phyloP scores from a whole-genome alignment of 2,329 filamentous ascomycete genomes.

The Fusarium algeriense region DNA sequence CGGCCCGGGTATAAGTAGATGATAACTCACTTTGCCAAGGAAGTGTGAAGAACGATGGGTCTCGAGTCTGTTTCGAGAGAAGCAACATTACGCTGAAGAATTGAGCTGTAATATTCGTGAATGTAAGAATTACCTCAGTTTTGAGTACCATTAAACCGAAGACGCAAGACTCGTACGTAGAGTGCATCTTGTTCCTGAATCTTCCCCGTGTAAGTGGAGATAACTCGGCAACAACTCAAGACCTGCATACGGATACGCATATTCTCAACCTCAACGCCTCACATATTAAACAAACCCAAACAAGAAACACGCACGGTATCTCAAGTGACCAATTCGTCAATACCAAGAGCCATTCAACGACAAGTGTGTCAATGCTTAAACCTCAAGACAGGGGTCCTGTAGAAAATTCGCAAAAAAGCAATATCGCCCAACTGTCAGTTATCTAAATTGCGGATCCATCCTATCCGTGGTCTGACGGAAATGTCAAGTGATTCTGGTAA shows the following conservation, averaged over 20 bases:
- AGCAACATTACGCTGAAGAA: not conserved
- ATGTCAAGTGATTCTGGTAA: not conserved
- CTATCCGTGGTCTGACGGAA: not conserved
- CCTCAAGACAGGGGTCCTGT: slow-evolving; percentile 21
- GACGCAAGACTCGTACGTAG: not conserved
- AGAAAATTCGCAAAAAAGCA: not conserved
- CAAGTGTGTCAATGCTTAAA: slow-evolving; percentile 31
- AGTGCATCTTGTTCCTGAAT: slow-evolving; percentile 9
- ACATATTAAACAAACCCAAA: not conserved
- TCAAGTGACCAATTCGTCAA: not conserved
- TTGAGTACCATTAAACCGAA: not conserved
- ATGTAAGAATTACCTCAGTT: not conserved
- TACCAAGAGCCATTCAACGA: slow-evolving; percentile 8
- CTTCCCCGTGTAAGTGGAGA: slow-evolving; percentile 10
- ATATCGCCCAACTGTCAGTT: slow-evolving; percentile 8
- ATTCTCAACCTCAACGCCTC: not conserved
- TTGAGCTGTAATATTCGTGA: not conserved
- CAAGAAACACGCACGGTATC: not conserved
- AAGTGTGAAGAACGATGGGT: not conserved
- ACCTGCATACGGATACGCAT: slow-evolving; percentile 2
- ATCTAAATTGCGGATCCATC: slow-evolving; percentile 21
- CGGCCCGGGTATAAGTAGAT: not conserved
- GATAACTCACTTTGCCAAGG: not conserved
- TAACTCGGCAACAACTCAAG: not conserved
- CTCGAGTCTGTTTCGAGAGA: slow-evolving; percentile 1